Percentiles rank a stretch among this genome's conserved stretches.
Conservation (phyloP, 169 alveolate species). For the Plasmodium vinckei region DNA sequence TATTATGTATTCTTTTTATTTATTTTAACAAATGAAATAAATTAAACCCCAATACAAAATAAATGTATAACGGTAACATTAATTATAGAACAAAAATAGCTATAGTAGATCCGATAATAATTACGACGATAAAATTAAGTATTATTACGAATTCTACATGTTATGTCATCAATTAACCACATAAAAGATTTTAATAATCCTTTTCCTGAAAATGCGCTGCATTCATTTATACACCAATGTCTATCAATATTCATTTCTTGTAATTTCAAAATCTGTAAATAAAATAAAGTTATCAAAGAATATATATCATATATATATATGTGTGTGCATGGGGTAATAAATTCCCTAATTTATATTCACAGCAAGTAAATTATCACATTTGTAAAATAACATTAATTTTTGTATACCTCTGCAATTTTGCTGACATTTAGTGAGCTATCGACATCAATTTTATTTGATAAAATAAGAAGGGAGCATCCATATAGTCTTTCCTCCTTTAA, state of each 20-base stretch:
- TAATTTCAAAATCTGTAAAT: constrained; percentile 81
- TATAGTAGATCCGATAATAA: no score
- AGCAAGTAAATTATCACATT: constrained; percentile 97
- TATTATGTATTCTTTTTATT: no score
- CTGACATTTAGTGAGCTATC: constrained; percentile 56
- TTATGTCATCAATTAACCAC: constrained; percentile 95
- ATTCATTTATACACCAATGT: constrained; percentile 95
- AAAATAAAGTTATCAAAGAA: not conserved
- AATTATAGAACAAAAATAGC: no score
- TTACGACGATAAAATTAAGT: constrained; percentile 9
- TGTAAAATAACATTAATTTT: constrained; percentile 60
- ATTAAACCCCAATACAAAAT: no score
- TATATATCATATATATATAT: not conserved
- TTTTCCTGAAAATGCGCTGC: constrained; percentile 94
- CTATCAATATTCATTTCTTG: constrained; percentile 87
- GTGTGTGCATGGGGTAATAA: constrained; percentile 33
- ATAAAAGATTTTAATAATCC: constrained; percentile 95
- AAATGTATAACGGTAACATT: no score
- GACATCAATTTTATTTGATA: constrained; percentile 55
- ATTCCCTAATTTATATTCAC: constrained; percentile 93
- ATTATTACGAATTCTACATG: constrained; percentile 89
- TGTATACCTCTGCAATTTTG: constrained; percentile 78
- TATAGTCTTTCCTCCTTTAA: constrained; percentile 93
- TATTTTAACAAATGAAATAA: no score
- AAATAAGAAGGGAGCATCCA: constrained; percentile 86